Evolutionary conservation across 2,329 filamentous ascomycete species (phyloP).

Genomic region (Colletotrichum echinochloae): DNA sequence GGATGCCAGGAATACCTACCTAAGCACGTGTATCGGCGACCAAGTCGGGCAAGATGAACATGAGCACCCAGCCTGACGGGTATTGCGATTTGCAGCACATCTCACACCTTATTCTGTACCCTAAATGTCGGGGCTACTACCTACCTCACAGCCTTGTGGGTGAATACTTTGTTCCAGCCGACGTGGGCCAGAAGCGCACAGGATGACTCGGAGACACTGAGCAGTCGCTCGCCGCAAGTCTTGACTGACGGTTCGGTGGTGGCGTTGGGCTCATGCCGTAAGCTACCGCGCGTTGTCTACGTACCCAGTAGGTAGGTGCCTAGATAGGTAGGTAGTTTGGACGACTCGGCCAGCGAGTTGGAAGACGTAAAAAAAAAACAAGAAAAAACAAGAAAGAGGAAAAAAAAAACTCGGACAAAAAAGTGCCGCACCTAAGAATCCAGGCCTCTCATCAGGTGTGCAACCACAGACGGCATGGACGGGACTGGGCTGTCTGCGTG

Average conservation of each 20-base stretch:
- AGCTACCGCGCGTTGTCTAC: not conserved
- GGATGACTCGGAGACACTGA: constrained; percentile 3
- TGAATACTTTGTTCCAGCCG: not conserved
- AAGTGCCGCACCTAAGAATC: not conserved
- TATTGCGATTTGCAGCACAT: constrained; percentile 34
- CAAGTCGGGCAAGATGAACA: constrained; percentile 7
- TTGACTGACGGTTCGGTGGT: not conserved
- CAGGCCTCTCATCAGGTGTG: constrained; percentile 10
- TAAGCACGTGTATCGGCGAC: constrained; percentile 22
- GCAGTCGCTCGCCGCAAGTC: not conserved
- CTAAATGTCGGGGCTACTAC: not conserved
- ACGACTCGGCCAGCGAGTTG: constrained; percentile 23
- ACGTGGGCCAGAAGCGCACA: constrained; percentile 2
- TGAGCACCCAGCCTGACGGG: constrained; percentile 21
- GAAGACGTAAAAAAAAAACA: constrained; percentile 2
- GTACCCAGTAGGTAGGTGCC: not conserved
- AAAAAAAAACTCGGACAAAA: constrained; percentile 10
- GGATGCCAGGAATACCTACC: constrained; percentile 8
- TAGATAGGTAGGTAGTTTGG: not conserved
- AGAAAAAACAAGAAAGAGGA: not conserved
- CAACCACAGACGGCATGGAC: constrained; percentile 21
- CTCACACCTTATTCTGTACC: constrained; percentile 32
- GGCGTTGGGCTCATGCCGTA: constrained; percentile 8
- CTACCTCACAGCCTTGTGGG: not conserved
- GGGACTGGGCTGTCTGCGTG: constrained; percentile 14